These are phyloP conservation scores for Theobroma cacao DNA, from an alignment of 345 rosid species.

Conservation along the genomic window DNA sequence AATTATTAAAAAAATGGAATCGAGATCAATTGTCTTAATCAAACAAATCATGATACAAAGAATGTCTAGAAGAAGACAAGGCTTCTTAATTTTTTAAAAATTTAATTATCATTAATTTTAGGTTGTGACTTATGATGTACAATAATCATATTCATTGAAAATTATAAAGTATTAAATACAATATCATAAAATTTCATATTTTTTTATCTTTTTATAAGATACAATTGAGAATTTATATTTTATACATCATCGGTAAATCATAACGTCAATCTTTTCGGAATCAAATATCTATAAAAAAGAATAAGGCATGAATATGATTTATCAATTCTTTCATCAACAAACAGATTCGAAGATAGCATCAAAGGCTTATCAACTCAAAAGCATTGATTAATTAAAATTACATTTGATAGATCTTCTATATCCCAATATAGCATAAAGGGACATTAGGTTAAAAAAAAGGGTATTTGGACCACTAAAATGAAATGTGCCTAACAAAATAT, in stretches of 20 bases:
- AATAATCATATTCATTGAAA: not conserved
- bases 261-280: no score
- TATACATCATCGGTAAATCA: no score
- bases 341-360: no score
- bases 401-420: not conserved
- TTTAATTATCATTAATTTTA: not conserved
- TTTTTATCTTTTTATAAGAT: not conserved
- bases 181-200: not conserved
- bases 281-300: no score
- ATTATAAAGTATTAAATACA: not conserved
- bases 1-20: not conserved
- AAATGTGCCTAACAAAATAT: not conserved
- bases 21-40: not conserved
- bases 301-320: not conserved
- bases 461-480: not conserved
- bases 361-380: not conserved
- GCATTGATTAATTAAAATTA: not conserved
- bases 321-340: not conserved
- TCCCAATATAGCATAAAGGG: not conserved
- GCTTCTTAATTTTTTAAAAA: not conserved
- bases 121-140: not conserved
- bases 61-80: not conserved
- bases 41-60: conserved; percentile 6
- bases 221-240: not conserved
- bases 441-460: not conserved